Evolutionary conservation across 371 early-diverging fungal genomes (phyloP), one percentile per base, ranked within the genome.

Genomic region (Mucor mucedo): DNA sequence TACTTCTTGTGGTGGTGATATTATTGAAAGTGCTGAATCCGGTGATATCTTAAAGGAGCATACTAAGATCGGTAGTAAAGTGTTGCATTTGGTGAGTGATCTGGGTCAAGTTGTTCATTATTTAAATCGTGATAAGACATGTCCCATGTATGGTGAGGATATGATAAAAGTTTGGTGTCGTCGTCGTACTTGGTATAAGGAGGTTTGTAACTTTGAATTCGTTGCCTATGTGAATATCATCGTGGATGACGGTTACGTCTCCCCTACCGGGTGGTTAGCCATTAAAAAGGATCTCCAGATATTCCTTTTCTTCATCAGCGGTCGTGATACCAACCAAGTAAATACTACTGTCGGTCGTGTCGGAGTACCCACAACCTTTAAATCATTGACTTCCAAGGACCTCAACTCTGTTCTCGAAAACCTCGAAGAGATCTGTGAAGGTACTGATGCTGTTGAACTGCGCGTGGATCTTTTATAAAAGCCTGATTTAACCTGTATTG

Each of bases 1-100:
- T 7, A 87, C 97, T 60, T 89, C 97, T 1, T 96, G 96, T 68
- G 98, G 98, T 47, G 98, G 98, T 14, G 98, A 98, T 14, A 89
- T 97, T 62, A 91, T 98, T 38, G 98, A 98, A 72, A 86, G 87
- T 0, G 85, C 83, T 32, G 86, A 72, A n/a, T 88, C 87, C 13
- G 85, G 95, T n/a, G 66, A 72, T 6, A 58, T 86, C 0, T 64
- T 96, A 55, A 76, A 84, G 56, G 70, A 84, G 16, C 90, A 87
- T 67, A 69, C 72, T 28, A 73, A 80, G 10, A 50, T 55, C 8
- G 88, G 87, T 11, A 91, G 89, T 11, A 85, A 83, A 14, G 89
- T 97, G 13, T 62, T 96, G 7, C 95, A 95, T 72, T 68, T 97
- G 58, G 87, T 83, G 14, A 91, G 96, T 58, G 89, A 91, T 75